Evolutionary conservation across 2,329 filamentous ascomycete species (phyloP), one percentile per base, ranked within the genome.

Genomic region (Phaeosphaeriaceae sp.): DNA sequence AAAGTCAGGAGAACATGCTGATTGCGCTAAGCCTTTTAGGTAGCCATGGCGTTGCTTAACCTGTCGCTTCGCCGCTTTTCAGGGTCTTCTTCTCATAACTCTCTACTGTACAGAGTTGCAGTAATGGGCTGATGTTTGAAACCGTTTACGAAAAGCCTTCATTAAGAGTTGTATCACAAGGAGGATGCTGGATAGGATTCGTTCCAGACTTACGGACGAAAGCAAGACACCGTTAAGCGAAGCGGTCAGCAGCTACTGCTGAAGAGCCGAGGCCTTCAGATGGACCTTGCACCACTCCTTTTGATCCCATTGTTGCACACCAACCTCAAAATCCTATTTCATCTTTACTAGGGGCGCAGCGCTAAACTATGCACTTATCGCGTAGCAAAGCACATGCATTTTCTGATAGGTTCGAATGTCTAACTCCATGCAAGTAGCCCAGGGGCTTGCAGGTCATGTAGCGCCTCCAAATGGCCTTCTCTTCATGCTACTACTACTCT

Each of bases 1-100:
- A 26, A 26, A 26, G 7, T 50, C 52, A 59, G 60, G 60, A 50
- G 60, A 48, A 47, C 52, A 58, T 58, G 48, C 11, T 26, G 23
- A 26, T 32, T 33, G 37, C 32, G 54, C 62, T 52, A 66, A 59
- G 61, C 40, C 39, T 48, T 50, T 33, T n/a, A 28, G n/a, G 37
- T 43, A 46, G 52, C 38, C 61, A 63, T 67, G 63, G 65, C 63
- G 39, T 60, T 65, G 58, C 60, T 66, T 66, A 55, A 43, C n/a
- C n/a, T 49, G 26, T 29, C 18, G 38, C 26, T 12, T 20, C 13
- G 23, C 8, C 16, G 11, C 5, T 11, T 17, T 11, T 26, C 23
- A 26, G 23, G 23, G 23, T 26, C 23, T 26, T 26, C 23, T 11
- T 8, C 7, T 26, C 23, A 26, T 26, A 11, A 6, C 23, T 11